Evolutionary conservation across 1,284 basidiomycete genomes (phyloP).

Genomic region (Cystobasidium slooffiae): DNA sequence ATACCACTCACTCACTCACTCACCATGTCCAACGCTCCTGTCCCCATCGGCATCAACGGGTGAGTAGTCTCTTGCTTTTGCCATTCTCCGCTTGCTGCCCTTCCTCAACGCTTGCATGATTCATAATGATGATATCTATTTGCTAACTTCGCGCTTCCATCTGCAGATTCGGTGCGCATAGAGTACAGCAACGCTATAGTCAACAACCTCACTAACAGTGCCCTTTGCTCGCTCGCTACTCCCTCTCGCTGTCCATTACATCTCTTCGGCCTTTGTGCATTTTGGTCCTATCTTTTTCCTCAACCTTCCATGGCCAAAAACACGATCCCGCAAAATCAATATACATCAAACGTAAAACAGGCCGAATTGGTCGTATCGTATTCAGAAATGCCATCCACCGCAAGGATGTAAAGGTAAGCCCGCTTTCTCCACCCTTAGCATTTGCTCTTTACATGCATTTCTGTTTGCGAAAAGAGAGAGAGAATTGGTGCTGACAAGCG

Average conservation of each 20-base stretch:
- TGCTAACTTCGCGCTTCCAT: background rate
- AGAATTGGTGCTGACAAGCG: background rate
- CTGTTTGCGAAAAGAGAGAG: background rate
- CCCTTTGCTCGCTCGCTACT: background rate
- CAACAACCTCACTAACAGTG: background rate
- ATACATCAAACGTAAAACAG: conserved; percentile 58
- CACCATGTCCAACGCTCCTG: conserved; percentile 24
- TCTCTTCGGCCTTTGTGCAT: background rate
- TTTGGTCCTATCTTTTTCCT: background rate
- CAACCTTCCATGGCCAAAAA: conserved; percentile 17
- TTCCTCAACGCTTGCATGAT: background rate
- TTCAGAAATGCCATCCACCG: conserved; percentile 87
- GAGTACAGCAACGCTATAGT: background rate
- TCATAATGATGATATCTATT: background rate
- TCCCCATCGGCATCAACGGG: conserved; percentile 41
- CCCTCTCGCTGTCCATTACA: background rate
- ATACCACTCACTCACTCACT: background rate
- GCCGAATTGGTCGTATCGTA: conserved; percentile 98
- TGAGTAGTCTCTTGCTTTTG: conserved; percentile 13
- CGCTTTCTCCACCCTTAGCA: background rate
- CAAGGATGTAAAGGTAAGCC: conserved; percentile 67
- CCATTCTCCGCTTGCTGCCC: background rate
- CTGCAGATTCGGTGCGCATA: conserved; percentile 20
- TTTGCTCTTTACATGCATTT: background rate
- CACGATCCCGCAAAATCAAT: background rate